A percentile compares a stretch with the other conserved stretches of the same genome.
Evolutionary conservation across 495 filamentous ascomycete genomes (phyloP).

Genomic region (Aspergillus homomorphus): DNA sequence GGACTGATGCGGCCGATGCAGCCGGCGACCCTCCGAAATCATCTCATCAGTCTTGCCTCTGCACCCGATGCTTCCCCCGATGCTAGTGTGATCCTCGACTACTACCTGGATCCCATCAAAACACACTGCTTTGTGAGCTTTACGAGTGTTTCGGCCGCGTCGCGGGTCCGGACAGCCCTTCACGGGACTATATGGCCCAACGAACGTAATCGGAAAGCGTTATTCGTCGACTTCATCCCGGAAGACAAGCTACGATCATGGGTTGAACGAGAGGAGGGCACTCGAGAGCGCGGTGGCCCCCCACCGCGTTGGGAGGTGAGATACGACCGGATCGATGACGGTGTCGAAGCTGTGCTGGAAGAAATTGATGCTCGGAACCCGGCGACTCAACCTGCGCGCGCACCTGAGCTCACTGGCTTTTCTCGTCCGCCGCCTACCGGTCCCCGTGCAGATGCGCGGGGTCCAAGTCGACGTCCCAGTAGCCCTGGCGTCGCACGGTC

Average conservation of each 20-base stretch:
- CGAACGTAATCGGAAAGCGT: constrained; percentile 75
- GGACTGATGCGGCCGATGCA: constrained; percentile 87
- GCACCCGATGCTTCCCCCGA: constrained; percentile 49
- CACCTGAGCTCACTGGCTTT: constrained; percentile 25
- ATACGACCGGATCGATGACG: constrained; percentile 60
- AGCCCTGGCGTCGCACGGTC: constrained; percentile 16
- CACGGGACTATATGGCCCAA: constrained; percentile 83
- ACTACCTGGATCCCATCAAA: constrained; percentile 79
- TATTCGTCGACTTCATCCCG: constrained; percentile 91
- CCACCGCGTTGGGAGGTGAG: constrained; percentile 65
- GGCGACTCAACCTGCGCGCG: constrained; percentile 22
- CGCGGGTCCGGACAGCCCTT: constrained; percentile 71
- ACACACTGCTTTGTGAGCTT: constrained; percentile 85
- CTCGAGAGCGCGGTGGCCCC: constrained; percentile 44
- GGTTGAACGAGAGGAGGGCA: constrained; percentile 65
- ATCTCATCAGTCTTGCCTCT: constrained; percentile 66
- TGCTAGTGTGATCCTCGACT: constrained; percentile 55
- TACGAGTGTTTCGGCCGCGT: constrained; percentile 62
- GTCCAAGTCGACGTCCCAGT: constrained; percentile 24
- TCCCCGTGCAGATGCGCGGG: constrained; percentile 30
- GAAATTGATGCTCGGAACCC: constrained; percentile 40
- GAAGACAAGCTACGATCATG: constrained; percentile 69
- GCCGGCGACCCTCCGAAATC: constrained; percentile 55
- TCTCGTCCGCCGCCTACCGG: constrained; percentile 34
- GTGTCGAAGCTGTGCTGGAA: constrained; percentile 53